Base-by-base conservation (phyloP, 108 stramenopile species). In the Aureococcus anophagefferens region DNA sequence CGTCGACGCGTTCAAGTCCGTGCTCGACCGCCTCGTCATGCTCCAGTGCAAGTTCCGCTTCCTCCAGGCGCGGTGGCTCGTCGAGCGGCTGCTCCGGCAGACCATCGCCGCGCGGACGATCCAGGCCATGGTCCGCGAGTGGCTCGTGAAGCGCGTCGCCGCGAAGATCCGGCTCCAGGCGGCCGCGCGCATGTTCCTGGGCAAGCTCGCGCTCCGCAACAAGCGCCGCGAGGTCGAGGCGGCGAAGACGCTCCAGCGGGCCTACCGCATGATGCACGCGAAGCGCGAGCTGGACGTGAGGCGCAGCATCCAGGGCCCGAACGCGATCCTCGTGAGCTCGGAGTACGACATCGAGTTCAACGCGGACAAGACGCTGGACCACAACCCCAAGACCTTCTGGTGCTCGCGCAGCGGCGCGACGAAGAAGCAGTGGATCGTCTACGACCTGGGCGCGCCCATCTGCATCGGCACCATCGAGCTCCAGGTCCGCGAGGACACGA, bases 351-450 rank as follows among this genome's bases (percentile, higher is more conserved):
- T 35, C n/a, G 4, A 35, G 1, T 71, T 64, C 70, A 34, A 35
- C 63, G 70, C 70, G 35, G 59, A 25, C 63, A 33, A 36, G 35
- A 35, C 45, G 28, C 62, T 72, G 25, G 72, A 72, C 72, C 29
- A 25, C 11, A 30, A 66, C 65, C 30, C 13, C 18, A 30, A 65
- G 5, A 66, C 72, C 0, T 72, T 66, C 72, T 72, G 72, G 72
- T 65, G 72, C 45, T 65, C 65, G 16, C 63, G 45, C 16, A 34
- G n/a, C 29, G 37, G 64, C 7, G 40, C 35, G 0, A 40, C 44
- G 5, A 35, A 45, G 17, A 72, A 46, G 31, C 72, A 72, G 72
- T 72, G 65, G 72, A 65, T 72, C 30, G 18, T 30, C 40, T 72
- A 37, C 65, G 72, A 65, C 65, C 5, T 65, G 44, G 9, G 29